These are phyloP conservation scores for Rugonectria rugulosa DNA, from an alignment of 2,329 filamentous ascomycete genomes.

Conservation along the genomic window DNA sequence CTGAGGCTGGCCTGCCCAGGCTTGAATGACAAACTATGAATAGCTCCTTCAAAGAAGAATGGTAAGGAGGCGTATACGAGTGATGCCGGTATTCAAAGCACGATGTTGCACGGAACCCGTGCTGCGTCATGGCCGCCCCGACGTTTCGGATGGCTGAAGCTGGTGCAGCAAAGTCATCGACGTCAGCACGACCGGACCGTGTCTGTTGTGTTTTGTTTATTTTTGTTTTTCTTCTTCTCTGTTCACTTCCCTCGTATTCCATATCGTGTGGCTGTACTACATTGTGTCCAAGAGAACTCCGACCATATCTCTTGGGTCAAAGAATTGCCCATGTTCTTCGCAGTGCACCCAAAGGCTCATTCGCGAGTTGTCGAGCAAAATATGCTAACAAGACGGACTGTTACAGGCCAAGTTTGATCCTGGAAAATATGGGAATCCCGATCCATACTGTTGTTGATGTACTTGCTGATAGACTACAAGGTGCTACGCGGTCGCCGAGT, in stretches of 20 bases:
- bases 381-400: too few relatives aligned
- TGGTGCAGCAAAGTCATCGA: too few relatives aligned
- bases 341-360: too few relatives aligned
- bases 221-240: not conserved
- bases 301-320: too few relatives aligned
- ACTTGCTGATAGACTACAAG: slow-evolving; percentile 5
- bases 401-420: too few relatives aligned
- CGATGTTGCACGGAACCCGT: slow-evolving; percentile 5
- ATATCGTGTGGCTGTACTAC: too few relatives aligned
- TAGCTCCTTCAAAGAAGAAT: not conserved
- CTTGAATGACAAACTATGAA: slow-evolving; percentile 5
- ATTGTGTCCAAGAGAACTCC: too few relatives aligned
- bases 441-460: too few relatives aligned
- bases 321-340: too few relatives aligned
- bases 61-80: not conserved
- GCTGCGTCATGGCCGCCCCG: slow-evolving; percentile 1
- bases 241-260: too few relatives aligned
- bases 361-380: too few relatives aligned
- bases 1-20: not conserved
- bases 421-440: too few relatives aligned
- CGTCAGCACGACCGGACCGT: not conserved
- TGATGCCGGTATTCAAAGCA: slow-evolving; percentile 15
- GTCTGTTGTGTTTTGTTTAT: not conserved
- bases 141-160: not conserved
- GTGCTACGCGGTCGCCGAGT: not conserved